These are phyloP conservation scores for Stemphylium lycopersici DNA, from an alignment of 2,329 filamentous ascomycete genomes.

Conservation along the genomic window DNA sequence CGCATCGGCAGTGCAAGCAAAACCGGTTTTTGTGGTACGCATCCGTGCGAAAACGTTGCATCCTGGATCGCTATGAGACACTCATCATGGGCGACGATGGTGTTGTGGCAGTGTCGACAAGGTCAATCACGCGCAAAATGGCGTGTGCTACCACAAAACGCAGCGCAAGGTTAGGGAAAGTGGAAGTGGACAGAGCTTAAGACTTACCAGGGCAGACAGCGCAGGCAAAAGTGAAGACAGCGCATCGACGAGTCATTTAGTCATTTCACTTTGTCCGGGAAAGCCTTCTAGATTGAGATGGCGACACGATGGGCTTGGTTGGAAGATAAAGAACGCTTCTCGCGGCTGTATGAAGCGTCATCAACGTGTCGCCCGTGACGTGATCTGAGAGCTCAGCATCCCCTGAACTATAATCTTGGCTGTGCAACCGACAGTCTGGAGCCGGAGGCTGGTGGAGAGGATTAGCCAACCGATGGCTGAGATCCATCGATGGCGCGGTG, in stretches of 20 bases:
- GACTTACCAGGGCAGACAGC: no score
- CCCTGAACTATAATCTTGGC: slow-evolving; percentile 17
- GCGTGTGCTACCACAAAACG: no score
- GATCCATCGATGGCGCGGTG: slow-evolving; percentile 30
- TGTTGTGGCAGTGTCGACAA: neutral
- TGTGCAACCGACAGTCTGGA: slow-evolving; percentile 39
- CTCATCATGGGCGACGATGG: no score
- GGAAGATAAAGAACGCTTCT: slow-evolving; percentile 19
- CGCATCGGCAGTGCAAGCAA: neutral
- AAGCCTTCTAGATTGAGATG: slow-evolving; percentile 18
- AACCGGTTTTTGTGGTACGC: no score
- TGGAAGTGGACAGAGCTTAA: no score
- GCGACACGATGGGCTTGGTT: slow-evolving; percentile 14
- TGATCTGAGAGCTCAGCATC: slow-evolving; percentile 16
- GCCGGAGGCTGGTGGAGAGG: slow-evolving; percentile 32
- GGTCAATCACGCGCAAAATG: neutral
- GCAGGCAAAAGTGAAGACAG: no score
- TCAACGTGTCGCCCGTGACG: slow-evolving; percentile 25
- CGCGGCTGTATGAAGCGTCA: slow-evolving; percentile 19
- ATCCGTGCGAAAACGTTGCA: no score
- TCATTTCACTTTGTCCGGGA: slow-evolving; percentile 13
- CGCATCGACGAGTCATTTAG: slow-evolving; percentile 11
- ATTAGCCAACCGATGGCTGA: slow-evolving; percentile 37
- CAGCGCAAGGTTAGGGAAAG: no score
- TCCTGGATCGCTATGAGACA: neutral